Evolutionary conservation across 2,329 filamentous ascomycete genomes (phyloP).

Genomic region (Aulographum hederae): DNA sequence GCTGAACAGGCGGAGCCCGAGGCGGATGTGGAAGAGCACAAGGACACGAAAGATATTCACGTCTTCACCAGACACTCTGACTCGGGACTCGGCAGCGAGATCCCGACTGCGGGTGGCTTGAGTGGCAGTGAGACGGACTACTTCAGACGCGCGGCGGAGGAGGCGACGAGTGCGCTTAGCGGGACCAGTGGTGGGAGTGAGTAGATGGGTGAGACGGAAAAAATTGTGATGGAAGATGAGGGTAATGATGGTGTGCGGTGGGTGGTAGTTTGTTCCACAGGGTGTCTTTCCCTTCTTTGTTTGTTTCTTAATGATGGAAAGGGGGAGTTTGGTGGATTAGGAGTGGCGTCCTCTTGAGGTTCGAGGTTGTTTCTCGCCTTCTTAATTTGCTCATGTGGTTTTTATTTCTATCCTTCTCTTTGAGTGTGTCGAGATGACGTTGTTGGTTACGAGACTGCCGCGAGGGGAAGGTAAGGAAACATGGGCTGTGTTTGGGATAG

Average conservation of each 20-base stretch:
- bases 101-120: slow-evolving; percentile 14
- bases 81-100: slow-evolving; percentile 19
- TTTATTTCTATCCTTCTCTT: too few relatives aligned
- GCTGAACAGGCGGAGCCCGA: background rate
- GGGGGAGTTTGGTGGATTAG: background rate
- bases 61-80: slow-evolving; percentile 11
- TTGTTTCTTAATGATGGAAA: background rate
- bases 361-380: too few relatives aligned
- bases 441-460: too few relatives aligned
- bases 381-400: too few relatives aligned
- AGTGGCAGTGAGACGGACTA: slow-evolving; percentile 6
- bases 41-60: slow-evolving; percentile 1
- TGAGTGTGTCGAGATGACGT: too few relatives aligned
- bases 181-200: too few relatives aligned
- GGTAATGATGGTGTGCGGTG: too few relatives aligned
- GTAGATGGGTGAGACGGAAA: too few relatives aligned
- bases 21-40: background rate
- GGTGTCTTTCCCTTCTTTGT: background rate
- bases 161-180: background rate
- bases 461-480: too few relatives aligned
- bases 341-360: background rate
- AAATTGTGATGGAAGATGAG: too few relatives aligned
- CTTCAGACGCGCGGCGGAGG: slow-evolving; percentile 4
- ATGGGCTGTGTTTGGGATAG: too few relatives aligned
- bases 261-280: too few relatives aligned